Evolutionary conservation across 106 monocot species (phyloP), one percentile per base, ranked within the genome.

Genomic region (Cymbidium sinense): DNA sequence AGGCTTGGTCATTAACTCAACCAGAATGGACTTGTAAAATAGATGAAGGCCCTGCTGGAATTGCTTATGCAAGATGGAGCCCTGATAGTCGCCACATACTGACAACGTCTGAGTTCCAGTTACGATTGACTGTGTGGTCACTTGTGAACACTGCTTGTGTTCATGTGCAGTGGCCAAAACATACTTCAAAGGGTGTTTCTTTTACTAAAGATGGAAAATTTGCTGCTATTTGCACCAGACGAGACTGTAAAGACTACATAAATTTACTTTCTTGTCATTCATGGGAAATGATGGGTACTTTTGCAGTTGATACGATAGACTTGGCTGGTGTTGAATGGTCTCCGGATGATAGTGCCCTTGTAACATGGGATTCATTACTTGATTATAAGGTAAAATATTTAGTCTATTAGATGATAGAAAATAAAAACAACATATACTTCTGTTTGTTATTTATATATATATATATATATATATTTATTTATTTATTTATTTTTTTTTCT

Each of bases 31-130:
- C 93, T 29, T 93, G 96, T 83, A 94, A 90, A 80, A 94, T 93
- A 62, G 93, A 96, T 81, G 96, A 96, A 74, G 96, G 93, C 31
- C 83, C 86, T 75, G 96, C 93, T 27, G 96, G 93, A 77, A 94
- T 96, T 80, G 81, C 96, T 72, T 88, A 86, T 86, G 96, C 96
- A 43, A 88, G 94, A 70, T 99, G 98, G 98, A 99, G 98, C 79
- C 98, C 98, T 62, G 98, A 99, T 76, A 99, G 98, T 75, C 90
- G 98, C 58, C 98, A 99, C 77, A 92, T 99, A 81, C 87, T 99
- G 3, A 94, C 96, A 15, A 92, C 88, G 41, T 99, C 98, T 21
- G 98, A 99, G 76, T 99, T 99, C 81, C 98, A 99, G 78, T 86
- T 99, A 21, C 88, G 98, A n/a, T 77, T 94, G 65, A 99, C 92